These are phyloP conservation scores for Lachnellula willkommii DNA, from an alignment of 2,329 filamentous ascomycete species.

Conservation along the genomic window DNA sequence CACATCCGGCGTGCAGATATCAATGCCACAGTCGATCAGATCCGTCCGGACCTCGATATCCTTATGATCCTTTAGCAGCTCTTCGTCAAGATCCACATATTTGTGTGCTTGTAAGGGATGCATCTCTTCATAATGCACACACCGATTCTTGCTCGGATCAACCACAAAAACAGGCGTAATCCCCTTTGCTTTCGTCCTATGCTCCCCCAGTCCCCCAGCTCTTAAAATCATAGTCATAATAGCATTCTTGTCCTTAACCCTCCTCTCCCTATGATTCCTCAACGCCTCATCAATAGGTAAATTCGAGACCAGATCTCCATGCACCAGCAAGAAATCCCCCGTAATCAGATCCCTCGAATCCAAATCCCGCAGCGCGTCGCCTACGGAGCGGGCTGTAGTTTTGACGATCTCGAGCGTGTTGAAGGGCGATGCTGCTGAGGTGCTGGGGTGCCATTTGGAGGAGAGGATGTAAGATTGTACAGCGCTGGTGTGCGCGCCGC, in stretches of 20 bases:
- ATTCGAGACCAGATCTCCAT: slow-evolving; percentile 89
- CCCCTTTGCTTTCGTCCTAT: slow-evolving; percentile 71
- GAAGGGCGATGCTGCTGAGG: slow-evolving; percentile 67
- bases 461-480: slow-evolving; percentile 79
- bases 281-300: slow-evolving; percentile 76
- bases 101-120: slow-evolving; percentile 60
- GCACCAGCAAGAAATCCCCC: slow-evolving; percentile 87
- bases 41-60: slow-evolving; percentile 83
- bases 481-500: slow-evolving; percentile 77
- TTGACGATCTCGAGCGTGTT: slow-evolving; percentile 76
- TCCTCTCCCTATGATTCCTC: slow-evolving; percentile 71
- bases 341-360: slow-evolving; percentile 80
- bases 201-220: slow-evolving; percentile 62
- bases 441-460: slow-evolving; percentile 69
- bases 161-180: slow-evolving; percentile 81
- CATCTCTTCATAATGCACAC: slow-evolving; percentile 92
- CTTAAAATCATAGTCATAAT: slow-evolving; percentile 96
- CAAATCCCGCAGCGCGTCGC: slow-evolving; percentile 90
- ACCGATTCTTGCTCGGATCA: slow-evolving; percentile 72
- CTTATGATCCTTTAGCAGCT: slow-evolving; percentile 64
- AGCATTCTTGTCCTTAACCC: slow-evolving; percentile 80
- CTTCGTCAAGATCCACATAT: slow-evolving; percentile 68
- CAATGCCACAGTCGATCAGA: slow-evolving; percentile 88
- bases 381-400: slow-evolving; percentile 77
- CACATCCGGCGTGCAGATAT: slow-evolving; percentile 96